Percentiles rank a stretch among this genome's conserved stretches.
Evolutionary conservation across 257 asterid species (phyloP).

Genomic region (Nyctanthes arbortristis): DNA sequence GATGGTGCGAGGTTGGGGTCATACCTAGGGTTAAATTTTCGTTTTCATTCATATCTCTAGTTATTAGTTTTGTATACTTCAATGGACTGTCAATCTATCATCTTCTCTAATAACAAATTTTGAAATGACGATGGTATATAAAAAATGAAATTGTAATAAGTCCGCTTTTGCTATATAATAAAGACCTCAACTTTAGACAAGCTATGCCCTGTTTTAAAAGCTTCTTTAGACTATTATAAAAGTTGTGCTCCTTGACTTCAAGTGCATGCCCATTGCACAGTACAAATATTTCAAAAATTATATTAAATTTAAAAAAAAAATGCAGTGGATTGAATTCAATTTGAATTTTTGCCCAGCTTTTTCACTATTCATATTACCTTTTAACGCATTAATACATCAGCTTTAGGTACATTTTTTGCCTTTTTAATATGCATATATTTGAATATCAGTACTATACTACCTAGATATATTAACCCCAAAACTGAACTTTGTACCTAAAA

Average conservation of each 20-base stretch:
- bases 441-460: too few species aligned
- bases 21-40: too few species aligned
- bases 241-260: slow-evolving; percentile 8
- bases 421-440: too few species aligned
- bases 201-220: slow-evolving; percentile 14
- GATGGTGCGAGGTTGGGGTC: too few species aligned
- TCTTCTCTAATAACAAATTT: background rate
- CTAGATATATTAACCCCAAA: background rate
- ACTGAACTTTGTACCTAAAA: background rate
- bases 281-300: background rate
- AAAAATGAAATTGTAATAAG: background rate
- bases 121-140: too few species aligned
- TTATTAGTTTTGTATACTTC: too few species aligned
- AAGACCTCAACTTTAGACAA: slow-evolving; percentile 11
- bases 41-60: too few species aligned
- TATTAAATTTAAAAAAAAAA: background rate
- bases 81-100: too few species aligned
- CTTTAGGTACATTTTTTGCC: background rate
- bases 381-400: background rate
- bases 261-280: background rate
- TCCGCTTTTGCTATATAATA: slow-evolving; percentile 15
- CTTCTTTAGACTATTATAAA: slow-evolving; percentile 10
- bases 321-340: background rate
- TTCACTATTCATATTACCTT: slow-evolving; percentile 5
- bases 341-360: slow-evolving; percentile 5